Evolutionary conservation across 768 basidiomycete species (phyloP), one percentile per base, ranked within the genome.

Genomic region (Pleurotus eryngii): DNA sequence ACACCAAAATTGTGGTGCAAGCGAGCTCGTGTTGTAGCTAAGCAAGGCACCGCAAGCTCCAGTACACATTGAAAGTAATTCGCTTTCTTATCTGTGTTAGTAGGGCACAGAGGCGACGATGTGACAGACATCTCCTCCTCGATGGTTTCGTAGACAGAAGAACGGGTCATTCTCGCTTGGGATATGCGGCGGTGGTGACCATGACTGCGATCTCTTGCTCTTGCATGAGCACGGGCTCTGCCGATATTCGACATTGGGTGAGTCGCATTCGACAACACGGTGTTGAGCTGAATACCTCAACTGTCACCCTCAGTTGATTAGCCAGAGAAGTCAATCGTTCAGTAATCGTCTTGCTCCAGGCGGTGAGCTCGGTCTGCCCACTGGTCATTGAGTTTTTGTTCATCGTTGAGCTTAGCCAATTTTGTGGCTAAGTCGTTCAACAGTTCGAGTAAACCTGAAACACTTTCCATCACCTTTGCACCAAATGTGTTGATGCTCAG

Each of bases 141-240:
- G 48, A 92, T 92, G 0, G 87, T 91, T 66, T 91, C 90, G 61
- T 90, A 92, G 0, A 89, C 79, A 0, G 90, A 91, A 0, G 82
- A 73, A 3, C 86, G 78, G 12, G 86, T 86, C 7, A 80, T 77
- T 17, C 82, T 81, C 26, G 82, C 79, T 48, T 84, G 79, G 1
- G 88, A 89, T 49, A 83, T 80, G 1, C 89, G 81, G 37, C 88
- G 85, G 39, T 84, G 85, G 66, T 90, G 89, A 2, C 89, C 86
- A 39, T 82, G 78, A 0, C 88, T 86, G n/a, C 79, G 79, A 17
- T 75, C 70, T 18, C 76, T 69, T 46, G 76, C 69, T 30, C 81
- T 71, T 3, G 74, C 70, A 15, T 51, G 50, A 11, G 30, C 30
- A 3, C 30, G 30, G 9, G 57, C 57, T 22, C 40, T 20, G 20